These are phyloP conservation scores for Trametes villosa DNA, from an alignment of 768 basidiomycete species.

Conservation along the genomic window DNA sequence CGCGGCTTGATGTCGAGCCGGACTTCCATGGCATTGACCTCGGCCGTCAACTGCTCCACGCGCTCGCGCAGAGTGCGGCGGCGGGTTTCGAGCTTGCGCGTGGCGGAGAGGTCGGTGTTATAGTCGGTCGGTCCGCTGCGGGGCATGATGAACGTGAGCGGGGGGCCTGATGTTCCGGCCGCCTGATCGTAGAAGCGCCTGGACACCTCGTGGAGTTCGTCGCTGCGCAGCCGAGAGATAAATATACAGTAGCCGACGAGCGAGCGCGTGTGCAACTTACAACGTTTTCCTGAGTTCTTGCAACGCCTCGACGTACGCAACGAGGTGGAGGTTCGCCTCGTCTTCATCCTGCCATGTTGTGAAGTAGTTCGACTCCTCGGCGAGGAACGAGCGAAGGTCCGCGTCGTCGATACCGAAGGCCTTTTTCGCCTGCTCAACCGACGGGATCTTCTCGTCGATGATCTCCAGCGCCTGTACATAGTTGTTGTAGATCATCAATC, in stretches of 20 bases:
- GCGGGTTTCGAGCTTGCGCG: too few species aligned
- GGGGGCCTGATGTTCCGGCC: too few species aligned
- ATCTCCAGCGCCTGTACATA: constrained; percentile 36
- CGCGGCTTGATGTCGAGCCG: constrained; percentile 30
- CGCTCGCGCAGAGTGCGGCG: constrained; percentile 6
- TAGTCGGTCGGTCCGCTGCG: too few species aligned
- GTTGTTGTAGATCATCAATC: constrained; percentile 33
- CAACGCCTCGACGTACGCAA: constrained; percentile 39
- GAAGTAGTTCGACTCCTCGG: constrained; percentile 37
- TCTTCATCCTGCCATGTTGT: constrained; percentile 30
- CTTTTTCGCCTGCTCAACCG: constrained; percentile 18
- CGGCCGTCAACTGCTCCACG: constrained; percentile 15
- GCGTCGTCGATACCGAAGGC: constrained; percentile 21
- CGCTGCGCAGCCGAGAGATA: background rate
- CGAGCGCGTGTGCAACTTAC: too few species aligned
- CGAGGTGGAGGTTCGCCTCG: constrained; percentile 29
- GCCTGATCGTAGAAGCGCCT: too few species aligned
- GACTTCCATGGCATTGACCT: constrained; percentile 28
- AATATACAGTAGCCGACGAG: background rate
- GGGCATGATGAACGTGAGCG: too few species aligned
- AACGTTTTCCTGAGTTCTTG: constrained; percentile 19
- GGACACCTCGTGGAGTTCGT: background rate
- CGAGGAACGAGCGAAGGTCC: constrained; percentile 31
- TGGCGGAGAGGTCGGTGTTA: background rate
- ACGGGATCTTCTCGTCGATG: constrained; percentile 23